Evolutionary conservation across 2,329 filamentous ascomycete species (phyloP).

Genomic region (Blumeriella jaapii): DNA sequence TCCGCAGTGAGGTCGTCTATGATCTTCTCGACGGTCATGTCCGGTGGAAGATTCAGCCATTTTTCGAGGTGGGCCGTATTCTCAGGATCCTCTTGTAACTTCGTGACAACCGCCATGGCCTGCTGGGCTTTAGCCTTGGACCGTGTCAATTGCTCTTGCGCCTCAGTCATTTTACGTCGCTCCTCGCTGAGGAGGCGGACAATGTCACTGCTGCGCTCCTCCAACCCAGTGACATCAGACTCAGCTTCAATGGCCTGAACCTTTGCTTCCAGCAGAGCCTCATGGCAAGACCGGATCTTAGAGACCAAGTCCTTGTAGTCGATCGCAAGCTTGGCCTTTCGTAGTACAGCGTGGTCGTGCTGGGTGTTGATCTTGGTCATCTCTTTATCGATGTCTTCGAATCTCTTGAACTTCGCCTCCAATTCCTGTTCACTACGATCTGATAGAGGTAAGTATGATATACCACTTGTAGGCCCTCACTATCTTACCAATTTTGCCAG

Average conservation of each 20-base stretch:
- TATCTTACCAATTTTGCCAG: slow-evolving; percentile 60
- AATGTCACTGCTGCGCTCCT: slow-evolving; percentile 51
- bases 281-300: slow-evolving; percentile 48
- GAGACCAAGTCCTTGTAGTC: slow-evolving; percentile 47
- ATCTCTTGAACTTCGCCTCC: slow-evolving; percentile 27
- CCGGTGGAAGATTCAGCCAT: slow-evolving; percentile 1
- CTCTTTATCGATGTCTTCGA: slow-evolving; percentile 29
- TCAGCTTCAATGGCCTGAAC: slow-evolving; percentile 65
- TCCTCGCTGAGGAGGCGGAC: slow-evolving; percentile 38
- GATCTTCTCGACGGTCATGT: slow-evolving; percentile 29
- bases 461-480: no score
- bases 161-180: slow-evolving; percentile 31
- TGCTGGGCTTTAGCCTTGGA: slow-evolving; percentile 19
- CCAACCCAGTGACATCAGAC: slow-evolving; percentile 68
- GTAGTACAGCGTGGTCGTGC: slow-evolving; percentile 42
- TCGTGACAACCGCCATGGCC: neutral
- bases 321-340: slow-evolving; percentile 43
- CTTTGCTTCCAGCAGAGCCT: slow-evolving; percentile 55
- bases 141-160: slow-evolving; percentile 27
- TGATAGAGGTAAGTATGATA: slow-evolving; percentile 22
- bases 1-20: slow-evolving; percentile 64
- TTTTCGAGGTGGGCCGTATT: slow-evolving; percentile 22
- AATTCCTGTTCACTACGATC: slow-evolving; percentile 28
- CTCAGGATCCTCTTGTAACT: slow-evolving; percentile 25
- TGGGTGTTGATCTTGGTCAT: slow-evolving; percentile 41